These are phyloP conservation scores for Ustulina deusta DNA, from an alignment of 2,329 filamentous ascomycete genomes.

Conservation along the genomic window DNA sequence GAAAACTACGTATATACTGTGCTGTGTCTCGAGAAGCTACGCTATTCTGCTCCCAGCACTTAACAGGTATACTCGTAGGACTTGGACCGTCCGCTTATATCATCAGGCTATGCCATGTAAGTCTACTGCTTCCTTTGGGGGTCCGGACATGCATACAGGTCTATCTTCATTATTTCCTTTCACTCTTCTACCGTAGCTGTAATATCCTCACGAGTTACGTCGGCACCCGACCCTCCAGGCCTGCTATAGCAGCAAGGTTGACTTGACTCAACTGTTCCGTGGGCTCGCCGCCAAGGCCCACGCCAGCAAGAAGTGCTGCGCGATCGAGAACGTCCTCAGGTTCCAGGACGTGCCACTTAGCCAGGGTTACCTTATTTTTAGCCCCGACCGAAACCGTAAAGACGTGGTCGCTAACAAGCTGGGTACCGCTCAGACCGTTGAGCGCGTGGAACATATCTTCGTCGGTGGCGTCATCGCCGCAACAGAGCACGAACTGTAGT, in stretches of 20 bases:
- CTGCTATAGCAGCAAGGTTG: constrained; percentile 67
- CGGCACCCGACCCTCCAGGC: constrained; percentile 66
- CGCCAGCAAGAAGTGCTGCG: constrained; percentile 66
- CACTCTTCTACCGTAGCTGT: not conserved
- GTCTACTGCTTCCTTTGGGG: not conserved
- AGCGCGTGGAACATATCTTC: constrained; percentile 96
- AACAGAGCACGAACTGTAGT: constrained; percentile 88
- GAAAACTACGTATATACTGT: not conserved
- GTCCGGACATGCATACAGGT: not conserved
- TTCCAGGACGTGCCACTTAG: constrained; percentile 89
- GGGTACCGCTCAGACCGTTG: constrained; percentile 66
- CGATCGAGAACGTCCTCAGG: constrained; percentile 86
- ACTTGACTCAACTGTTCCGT: constrained; percentile 62
- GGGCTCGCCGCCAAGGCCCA: constrained; percentile 53
- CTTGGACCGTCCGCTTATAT: not conserved
- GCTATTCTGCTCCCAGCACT: not conserved
- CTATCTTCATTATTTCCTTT: not conserved
- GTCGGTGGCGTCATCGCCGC: constrained; percentile 96
- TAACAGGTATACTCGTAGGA: not conserved
- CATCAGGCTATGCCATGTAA: not conserved
- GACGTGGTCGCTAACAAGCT: constrained; percentile 72
- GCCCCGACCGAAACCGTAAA: constrained; percentile 94
- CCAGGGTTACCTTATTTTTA: constrained; percentile 90
- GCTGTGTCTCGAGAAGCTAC: not conserved
- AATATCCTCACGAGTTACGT: constrained; percentile 10